Base-by-base conservation (phyloP, 352 stramenopile species). In the Globisporangium canariense region DNA sequence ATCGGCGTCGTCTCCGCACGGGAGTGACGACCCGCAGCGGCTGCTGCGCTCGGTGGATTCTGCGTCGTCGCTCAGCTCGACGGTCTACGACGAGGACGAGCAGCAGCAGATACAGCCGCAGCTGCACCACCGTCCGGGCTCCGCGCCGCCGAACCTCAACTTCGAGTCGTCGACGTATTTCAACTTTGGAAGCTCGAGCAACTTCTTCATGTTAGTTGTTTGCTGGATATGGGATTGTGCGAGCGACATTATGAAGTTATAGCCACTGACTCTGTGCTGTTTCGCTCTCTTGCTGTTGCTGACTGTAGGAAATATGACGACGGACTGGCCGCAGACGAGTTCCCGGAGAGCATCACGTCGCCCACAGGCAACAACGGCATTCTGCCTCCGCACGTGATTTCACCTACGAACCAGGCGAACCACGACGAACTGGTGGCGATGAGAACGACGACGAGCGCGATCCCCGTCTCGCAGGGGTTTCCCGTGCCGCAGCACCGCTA, bases 141-240 rank as follows among this genome's bases (percentile, higher is more conserved):
- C 65, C 13, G 60, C 34, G 36, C 69, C 58, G 40, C 58, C 58
- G 59, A 65, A 66, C 40, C 50, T 83, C 14, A 63, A 58, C 66
- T 86, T 86, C 32, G 77, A 86, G 25, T 64, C 69, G 32, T 75
- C 77, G 10, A 67, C 66, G n/a, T 72, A 85, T 18, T 88, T 88
- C 54, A 8, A 51, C 52, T 85, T 85, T 57, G 72, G 73, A 13
- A 73, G 67, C 46, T 64, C 76, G 11, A 73, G 58, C 38, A 73
- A 83, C 56, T 83, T 85, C 58, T 85, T 87, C 50, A 79, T 83
- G 66, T 71, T 68, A 57, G 67, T 57, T n/a, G 7, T 7, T 11
- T 32, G 7, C 14, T 47, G 41, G 20, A 16, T 47, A 16, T 20
- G 16, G 16, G 16, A 11, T 28, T 28, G 45, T 28, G 28, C 25